Conservation (phyloP, 257 asterid species). For the Fraxinus americana region DNA sequence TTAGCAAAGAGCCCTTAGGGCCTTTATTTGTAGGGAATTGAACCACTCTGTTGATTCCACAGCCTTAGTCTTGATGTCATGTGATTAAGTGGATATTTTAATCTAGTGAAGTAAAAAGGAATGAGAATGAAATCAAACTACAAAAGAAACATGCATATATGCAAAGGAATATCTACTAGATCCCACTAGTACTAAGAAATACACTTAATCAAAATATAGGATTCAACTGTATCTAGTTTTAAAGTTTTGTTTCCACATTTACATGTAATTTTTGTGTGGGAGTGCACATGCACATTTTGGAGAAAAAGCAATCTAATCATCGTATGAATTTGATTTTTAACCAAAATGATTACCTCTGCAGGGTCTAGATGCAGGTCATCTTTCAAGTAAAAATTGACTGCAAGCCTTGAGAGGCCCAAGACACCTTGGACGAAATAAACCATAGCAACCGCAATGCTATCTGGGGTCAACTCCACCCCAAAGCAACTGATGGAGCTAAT, state of each 20-base stretch:
- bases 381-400: conserved; percentile 93
- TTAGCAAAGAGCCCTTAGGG: conserved; percentile 5
- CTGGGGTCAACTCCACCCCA: conserved; percentile 91
- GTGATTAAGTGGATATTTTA: background rate
- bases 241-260: background rate
- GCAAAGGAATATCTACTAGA: conserved; percentile 14
- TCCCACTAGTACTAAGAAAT: background rate
- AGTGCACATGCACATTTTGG: background rate
- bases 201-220: background rate
- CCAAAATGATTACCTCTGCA: conserved; percentile 75
- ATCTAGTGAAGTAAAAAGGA: background rate
- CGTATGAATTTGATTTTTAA: conserved; percentile 16
- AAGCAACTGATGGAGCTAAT: conserved; percentile 55
- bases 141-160: background rate
- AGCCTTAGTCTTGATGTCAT: background rate
- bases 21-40: conserved; percentile 9
- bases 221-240: background rate
- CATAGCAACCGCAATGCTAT: conserved; percentile 95
- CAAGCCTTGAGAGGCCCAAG: conserved; percentile 89
- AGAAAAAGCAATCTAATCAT: background rate
- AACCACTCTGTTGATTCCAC: conserved; percentile 19
- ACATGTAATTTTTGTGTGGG: background rate
- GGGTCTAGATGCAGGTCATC: conserved; percentile 97
- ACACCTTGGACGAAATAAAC: conserved; percentile 99
- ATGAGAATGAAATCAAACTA: background rate